Conservation (phyloP, 352 stramenopile species). For the Lagenidium giganteum region DNA sequence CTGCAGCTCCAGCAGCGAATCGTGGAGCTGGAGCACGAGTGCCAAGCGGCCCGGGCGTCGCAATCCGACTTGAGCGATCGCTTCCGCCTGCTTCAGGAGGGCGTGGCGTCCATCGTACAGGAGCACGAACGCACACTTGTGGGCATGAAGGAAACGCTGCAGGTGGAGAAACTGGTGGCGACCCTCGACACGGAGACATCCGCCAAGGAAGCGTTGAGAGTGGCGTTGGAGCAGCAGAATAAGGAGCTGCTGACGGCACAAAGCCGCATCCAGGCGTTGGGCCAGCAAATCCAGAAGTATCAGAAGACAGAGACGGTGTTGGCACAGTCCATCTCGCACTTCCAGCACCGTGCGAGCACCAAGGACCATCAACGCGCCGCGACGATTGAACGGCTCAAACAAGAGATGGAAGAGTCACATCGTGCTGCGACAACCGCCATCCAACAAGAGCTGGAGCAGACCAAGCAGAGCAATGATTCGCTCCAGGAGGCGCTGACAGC, state of each 20-base stretch:
- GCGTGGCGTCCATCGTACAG: slow-evolving; percentile 35
- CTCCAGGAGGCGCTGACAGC: slow-evolving; percentile 21
- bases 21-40: too few relatives aligned
- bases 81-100: slow-evolving; percentile 32
- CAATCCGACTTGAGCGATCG: too few relatives aligned
- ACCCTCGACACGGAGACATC: slow-evolving; percentile 56
- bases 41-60: too few relatives aligned
- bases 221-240: slow-evolving; percentile 37
- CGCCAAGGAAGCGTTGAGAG: slow-evolving; percentile 26
- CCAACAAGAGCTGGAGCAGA: slow-evolving; percentile 30
- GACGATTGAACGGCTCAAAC: slow-evolving; percentile 29
- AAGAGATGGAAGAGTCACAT: slow-evolving; percentile 30
- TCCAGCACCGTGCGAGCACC: slow-evolving; percentile 51
- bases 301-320: slow-evolving; percentile 77
- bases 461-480: slow-evolving; percentile 24
- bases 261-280: slow-evolving; percentile 35
- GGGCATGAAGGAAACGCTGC: slow-evolving; percentile 40
- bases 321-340: slow-evolving; percentile 58
- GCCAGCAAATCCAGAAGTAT: slow-evolving; percentile 47
- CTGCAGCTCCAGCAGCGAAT: too few relatives aligned
- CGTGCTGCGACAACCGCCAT: slow-evolving; percentile 22
- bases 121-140: slow-evolving; percentile 44
- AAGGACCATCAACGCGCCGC: slow-evolving; percentile 58
- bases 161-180: slow-evolving; percentile 40
- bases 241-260: slow-evolving; percentile 30